phyloP scores from a whole-genome alignment of 352 stramenopile species.

The Phytophthora chlamydospora region DNA sequence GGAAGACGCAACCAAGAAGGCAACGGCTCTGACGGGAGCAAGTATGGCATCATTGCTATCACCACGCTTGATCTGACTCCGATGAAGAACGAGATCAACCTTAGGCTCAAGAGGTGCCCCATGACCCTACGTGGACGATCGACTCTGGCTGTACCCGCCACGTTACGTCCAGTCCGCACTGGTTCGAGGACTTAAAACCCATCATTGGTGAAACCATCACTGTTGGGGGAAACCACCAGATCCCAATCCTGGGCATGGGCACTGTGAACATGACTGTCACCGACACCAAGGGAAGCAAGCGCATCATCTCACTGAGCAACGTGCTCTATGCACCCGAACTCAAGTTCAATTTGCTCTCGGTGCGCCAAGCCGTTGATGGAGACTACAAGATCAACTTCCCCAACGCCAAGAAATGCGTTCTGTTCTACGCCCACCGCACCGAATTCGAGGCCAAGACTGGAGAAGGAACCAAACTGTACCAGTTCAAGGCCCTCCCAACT shows the following conservation, averaged over 20 bases:
- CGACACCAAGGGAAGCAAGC: slow-evolving; percentile 10
- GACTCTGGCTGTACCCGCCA: slow-evolving; percentile 25
- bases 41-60: slow-evolving; percentile 21
- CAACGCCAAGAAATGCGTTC: slow-evolving; percentile 22
- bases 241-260: slow-evolving; percentile 7
- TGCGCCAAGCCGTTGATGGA: slow-evolving; percentile 14
- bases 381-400: slow-evolving; percentile 27
- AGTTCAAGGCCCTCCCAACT: too few species aligned
- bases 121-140: slow-evolving; percentile 15
- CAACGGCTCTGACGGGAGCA: neutral
- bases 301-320: slow-evolving; percentile 4
- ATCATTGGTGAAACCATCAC: slow-evolving; percentile 14
- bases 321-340: slow-evolving; percentile 16
- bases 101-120: neutral
- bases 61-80: slow-evolving; percentile 13
- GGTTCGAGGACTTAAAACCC: slow-evolving; percentile 10
- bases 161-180: slow-evolving; percentile 2
- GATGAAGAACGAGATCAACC: neutral
- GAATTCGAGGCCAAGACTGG: slow-evolving; percentile 21
- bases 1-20: neutral
- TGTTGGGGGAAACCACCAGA: slow-evolving; percentile 24
- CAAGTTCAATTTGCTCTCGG: slow-evolving; percentile 14
- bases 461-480: slow-evolving; percentile 14
- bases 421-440: slow-evolving; percentile 13
- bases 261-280: slow-evolving; percentile 13